A percentile compares a stretch with the other conserved stretches of the same genome.
Evolutionary conservation across 495 filamentous ascomycete species (phyloP).

Genomic region (Xylaria curta): DNA sequence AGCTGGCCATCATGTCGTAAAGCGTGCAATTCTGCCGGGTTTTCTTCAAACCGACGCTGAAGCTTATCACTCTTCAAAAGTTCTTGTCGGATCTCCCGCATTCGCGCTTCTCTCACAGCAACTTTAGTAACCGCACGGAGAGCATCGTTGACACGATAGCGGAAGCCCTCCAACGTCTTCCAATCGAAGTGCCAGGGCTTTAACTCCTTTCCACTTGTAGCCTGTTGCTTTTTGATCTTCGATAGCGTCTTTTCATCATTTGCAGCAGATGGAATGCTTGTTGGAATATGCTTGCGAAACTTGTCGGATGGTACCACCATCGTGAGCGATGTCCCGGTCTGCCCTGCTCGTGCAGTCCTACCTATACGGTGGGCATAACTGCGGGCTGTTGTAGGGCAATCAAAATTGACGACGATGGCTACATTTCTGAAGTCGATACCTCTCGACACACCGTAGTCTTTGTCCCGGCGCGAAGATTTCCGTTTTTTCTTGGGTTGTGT

Average conservation of each 20-base stretch:
- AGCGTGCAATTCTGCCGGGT: constrained; percentile 84
- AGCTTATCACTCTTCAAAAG: constrained; percentile 91
- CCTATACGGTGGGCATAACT: constrained; percentile 93
- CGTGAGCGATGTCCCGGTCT: constrained; percentile 91
- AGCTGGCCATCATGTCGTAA: constrained; percentile 91
- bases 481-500: constrained; percentile 61
- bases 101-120: constrained; percentile 87
- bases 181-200: constrained; percentile 94
- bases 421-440: constrained; percentile 95
- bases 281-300: constrained; percentile 89
- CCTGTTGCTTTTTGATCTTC: constrained; percentile 74
- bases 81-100: constrained; percentile 85
- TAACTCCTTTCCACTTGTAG: constrained; percentile 75
- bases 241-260: constrained; percentile 84
- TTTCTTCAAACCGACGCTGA: constrained; percentile 95
- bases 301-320: constrained; percentile 84
- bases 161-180: constrained; percentile 88
- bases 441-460: constrained; percentile 90
- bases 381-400: constrained; percentile 85
- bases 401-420: constrained; percentile 94
- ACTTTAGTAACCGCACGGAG: constrained; percentile 50
- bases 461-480: constrained; percentile 66
- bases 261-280: constrained; percentile 69
- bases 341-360: constrained; percentile 87
- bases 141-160: constrained; percentile 93